Conservation (phyloP, 2,329 filamentous ascomycete species). For the Dichotomopilus funicola region DNA sequence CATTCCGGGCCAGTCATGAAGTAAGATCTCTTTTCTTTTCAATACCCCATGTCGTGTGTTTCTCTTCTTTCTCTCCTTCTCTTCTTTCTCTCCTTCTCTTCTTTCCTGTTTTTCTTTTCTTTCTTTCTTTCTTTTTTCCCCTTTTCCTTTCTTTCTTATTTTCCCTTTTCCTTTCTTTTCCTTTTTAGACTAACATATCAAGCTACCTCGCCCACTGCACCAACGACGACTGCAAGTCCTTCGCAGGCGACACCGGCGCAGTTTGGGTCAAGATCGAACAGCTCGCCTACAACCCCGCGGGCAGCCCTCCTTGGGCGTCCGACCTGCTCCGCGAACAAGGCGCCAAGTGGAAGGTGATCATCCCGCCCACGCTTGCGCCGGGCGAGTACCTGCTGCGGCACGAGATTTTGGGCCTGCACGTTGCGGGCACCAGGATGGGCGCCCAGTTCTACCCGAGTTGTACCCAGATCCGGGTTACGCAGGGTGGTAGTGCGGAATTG, state of each 20-base stretch:
- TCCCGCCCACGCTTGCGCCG: conserved; percentile 25
- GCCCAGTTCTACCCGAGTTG: conserved; percentile 42
- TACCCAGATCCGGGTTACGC: conserved; percentile 20
- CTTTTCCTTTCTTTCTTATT: background rate
- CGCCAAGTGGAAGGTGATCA: conserved; percentile 29
- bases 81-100: too few species aligned
- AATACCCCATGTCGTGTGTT: too few species aligned
- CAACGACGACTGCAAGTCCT: conserved; percentile 26
- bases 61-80: too few species aligned
- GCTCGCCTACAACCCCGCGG: conserved; percentile 28
- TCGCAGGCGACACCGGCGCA: conserved; percentile 29
- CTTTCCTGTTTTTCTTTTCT: too few species aligned
- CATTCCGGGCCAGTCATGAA: conserved; percentile 31
- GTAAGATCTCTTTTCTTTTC: conserved; percentile 1
- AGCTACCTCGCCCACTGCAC: conserved; percentile 32
- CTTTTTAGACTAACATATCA: too few species aligned
- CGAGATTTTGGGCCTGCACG: conserved; percentile 40
- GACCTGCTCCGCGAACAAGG: conserved; percentile 30
- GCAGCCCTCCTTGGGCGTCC: conserved; percentile 30
- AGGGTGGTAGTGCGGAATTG: conserved; percentile 14
- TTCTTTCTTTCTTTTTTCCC: too few species aligned
- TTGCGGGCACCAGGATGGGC: conserved; percentile 30
- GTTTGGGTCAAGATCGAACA: conserved; percentile 36
- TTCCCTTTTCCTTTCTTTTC: background rate
- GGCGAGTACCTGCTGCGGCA: conserved; percentile 39